Percentiles rank a stretch among this genome's conserved stretches.
These are phyloP conservation scores for Henckelia pumila DNA, from an alignment of 257 asterid species.

Conservation along the genomic window DNA sequence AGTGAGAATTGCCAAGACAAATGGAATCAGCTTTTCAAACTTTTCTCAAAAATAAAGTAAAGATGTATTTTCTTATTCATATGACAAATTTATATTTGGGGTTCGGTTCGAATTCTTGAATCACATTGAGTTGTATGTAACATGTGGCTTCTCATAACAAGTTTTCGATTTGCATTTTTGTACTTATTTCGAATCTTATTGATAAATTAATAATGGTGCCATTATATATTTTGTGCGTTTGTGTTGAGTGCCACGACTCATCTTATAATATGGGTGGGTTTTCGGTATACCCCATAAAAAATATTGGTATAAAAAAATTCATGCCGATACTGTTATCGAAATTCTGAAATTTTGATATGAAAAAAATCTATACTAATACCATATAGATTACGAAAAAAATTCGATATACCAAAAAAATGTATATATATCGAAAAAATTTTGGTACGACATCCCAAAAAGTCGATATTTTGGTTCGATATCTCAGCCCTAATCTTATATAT, in stretches of 20 bases:
- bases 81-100: background rate
- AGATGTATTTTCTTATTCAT: background rate
- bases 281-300: no score
- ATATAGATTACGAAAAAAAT: no score
- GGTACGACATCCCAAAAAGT: no score
- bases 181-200: slow-evolving; percentile 25
- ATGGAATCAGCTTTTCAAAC: slow-evolving; percentile 32
- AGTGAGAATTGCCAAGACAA: slow-evolving; percentile 36
- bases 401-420: no score
- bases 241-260: slow-evolving; percentile 20
- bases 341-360: no score
- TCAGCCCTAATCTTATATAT: no score
- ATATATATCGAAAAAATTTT: no score
- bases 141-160: slow-evolving; percentile 26
- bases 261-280: no score
- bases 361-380: no score
- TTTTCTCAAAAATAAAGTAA: slow-evolving; percentile 25
- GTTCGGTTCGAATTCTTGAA: slow-evolving; percentile 30
- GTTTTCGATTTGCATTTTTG: slow-evolving; percentile 20
- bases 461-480: no score
- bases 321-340: no score
- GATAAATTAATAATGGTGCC: slow-evolving; percentile 14
- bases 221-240: slow-evolving; percentile 23
- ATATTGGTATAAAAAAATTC: no score
- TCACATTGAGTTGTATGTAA: background rate